These are phyloP conservation scores for Penicillium simplicissimum DNA, from an alignment of 495 filamentous ascomycete genomes.

Conservation along the genomic window DNA sequence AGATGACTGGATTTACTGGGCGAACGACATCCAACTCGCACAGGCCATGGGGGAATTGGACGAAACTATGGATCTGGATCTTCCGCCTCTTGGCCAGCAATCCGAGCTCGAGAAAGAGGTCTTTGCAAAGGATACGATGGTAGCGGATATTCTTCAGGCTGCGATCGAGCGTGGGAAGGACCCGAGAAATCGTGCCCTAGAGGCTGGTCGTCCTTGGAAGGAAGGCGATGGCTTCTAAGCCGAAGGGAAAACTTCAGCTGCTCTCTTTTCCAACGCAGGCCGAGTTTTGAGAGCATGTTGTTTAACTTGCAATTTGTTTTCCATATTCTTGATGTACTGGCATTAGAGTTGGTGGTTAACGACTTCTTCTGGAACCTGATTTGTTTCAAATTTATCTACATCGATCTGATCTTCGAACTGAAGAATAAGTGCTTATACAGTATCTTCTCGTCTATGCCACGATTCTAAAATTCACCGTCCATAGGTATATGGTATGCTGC, in stretches of 20 bases:
- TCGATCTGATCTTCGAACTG: background rate
- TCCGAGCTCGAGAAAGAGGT: constrained; percentile 29
- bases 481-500: background rate
- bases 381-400: background rate
- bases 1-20: constrained; percentile 45
- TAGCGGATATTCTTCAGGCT: constrained; percentile 35
- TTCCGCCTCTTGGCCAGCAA: constrained; percentile 41
- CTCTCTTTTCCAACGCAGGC: background rate
- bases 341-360: background rate
- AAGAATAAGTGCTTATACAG: background rate
- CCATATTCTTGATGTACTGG: constrained; percentile 3
- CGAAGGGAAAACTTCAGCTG: background rate
- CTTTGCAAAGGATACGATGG: constrained; percentile 33
- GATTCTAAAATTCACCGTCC: background rate
- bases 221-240: constrained; percentile 53
- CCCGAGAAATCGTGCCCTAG: constrained; percentile 50
- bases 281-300: background rate
- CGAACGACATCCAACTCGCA: constrained; percentile 37
- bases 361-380: background rate
- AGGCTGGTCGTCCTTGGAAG: constrained; percentile 53
- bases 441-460: background rate
- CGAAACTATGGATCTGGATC: constrained; percentile 32
- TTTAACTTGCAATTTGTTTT: constrained; percentile 4
- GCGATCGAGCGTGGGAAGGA: constrained; percentile 55
- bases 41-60: constrained; percentile 31